Base-by-base conservation (phyloP, 306 rosid genomes). In the Citrullus amarus region DNA sequence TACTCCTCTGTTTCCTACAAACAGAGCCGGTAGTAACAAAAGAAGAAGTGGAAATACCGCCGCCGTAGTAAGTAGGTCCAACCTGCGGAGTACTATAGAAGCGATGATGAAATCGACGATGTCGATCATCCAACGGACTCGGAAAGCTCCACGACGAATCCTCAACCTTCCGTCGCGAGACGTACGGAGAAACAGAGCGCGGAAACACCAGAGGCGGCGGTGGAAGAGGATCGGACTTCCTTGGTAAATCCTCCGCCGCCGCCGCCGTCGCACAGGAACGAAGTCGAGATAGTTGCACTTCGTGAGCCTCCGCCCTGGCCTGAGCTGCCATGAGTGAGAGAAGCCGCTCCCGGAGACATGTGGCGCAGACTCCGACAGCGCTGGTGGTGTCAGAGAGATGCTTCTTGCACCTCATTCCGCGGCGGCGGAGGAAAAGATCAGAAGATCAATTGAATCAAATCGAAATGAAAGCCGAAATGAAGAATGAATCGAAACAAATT, bases 291-390 rank as follows among this genome's bases (percentile, higher is more conserved):
- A 78, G 53, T 60, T 77, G 80, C 36, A 53, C 17, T 34, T 66
- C 72, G 5, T 87, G 93, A 9, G 79, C 54, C 14, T 88, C 91
- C 3, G 79, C 81, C 30, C 86, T 89, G 54, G 87, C 89, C 55
- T 89, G 96, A 32, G 93, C 93, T 2, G 86, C 91, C 81, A 92
- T 63, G 54, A 91, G 76, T 6, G 79, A 74, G 15, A 81, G n/a
- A n/a, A 94, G 92, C 13, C 99, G 97, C 48, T 95, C 97, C 0
- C 97, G 85, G 81, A 95, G 96, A 81, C 99, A 95, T 8, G 96
- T 78, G 56, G 98, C 86, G 80, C 99, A 95, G 81, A 95, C 93
- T 60, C 98, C 99, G 77, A 90, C 86, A 82, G 85, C 58, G 87
- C 92, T 83, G 75, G 83, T 89, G 32, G 13, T 69, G 85, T 96